phyloP scores from a whole-genome alignment of 441 rosid genomes.

The Gossypium lobatum region DNA sequence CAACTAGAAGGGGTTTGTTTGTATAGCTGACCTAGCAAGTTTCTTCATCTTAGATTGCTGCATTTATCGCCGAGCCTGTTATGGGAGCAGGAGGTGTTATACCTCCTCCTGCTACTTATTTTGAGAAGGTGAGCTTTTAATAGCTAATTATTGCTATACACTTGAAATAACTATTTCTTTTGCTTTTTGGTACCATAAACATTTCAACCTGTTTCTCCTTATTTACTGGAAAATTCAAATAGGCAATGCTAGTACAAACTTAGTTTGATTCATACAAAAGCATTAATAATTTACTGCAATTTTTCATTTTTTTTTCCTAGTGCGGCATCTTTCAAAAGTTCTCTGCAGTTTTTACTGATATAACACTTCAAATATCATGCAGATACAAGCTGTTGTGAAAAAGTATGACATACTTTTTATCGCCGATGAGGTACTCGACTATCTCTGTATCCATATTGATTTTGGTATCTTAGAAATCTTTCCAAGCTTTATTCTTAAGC shows the following conservation, averaged over 20 bases:
- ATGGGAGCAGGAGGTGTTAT: conserved; percentile 99
- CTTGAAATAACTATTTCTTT: neutral
- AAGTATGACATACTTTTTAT: conserved; percentile 83
- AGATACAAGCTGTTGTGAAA: conserved; percentile 87
- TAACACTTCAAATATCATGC: conserved; percentile 19
- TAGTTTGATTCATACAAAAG: neutral
- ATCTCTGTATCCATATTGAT: neutral
- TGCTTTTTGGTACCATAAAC: neutral
- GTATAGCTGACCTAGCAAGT: conserved; percentile 17
- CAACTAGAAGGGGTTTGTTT: conserved; percentile 2
- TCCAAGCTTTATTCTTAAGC: neutral
- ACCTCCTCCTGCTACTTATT: conserved; percentile 93
- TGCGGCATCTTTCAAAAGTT: neutral
- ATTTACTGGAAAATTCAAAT: neutral
- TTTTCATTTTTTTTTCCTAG: neutral
- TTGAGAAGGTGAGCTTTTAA: conserved; percentile 63
- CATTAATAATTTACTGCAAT: neutral
- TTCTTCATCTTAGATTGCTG: conserved; percentile 69
- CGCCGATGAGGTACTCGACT: conserved; percentile 75
- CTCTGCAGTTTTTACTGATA: conserved; percentile 1
- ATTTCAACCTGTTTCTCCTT: neutral
- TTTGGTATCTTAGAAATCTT: neutral
- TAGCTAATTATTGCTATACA: neutral
- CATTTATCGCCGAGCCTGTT: conserved; percentile 96
- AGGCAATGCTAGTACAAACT: neutral